phyloP scores from a whole-genome alignment of 2,329 filamentous ascomycete genomes.

The Paecilomyces variotii region DNA sequence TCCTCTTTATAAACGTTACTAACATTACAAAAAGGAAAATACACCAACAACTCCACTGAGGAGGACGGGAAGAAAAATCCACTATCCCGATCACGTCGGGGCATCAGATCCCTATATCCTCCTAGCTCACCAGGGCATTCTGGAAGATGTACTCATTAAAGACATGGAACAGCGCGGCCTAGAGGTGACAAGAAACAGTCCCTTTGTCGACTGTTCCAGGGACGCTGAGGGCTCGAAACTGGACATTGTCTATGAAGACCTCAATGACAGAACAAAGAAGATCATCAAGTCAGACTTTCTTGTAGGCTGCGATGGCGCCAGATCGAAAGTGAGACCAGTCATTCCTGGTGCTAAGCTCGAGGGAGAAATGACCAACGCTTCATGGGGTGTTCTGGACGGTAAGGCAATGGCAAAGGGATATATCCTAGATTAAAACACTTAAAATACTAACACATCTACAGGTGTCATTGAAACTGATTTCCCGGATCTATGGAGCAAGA shows the following conservation, averaged over 20 bases:
- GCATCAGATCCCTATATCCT: conserved; percentile 47
- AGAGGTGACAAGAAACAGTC: conserved; percentile 55
- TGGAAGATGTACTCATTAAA: conserved; percentile 62
- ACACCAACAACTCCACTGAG: conserved; percentile 43
- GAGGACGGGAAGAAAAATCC: conserved; percentile 55
- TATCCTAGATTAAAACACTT: not conserved
- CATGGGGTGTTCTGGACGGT: conserved; percentile 67
- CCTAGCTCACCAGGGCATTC: conserved; percentile 63
- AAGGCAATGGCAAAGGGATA: conserved; percentile 27
- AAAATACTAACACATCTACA: conserved; percentile 2
- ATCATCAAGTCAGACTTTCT: conserved; percentile 54
- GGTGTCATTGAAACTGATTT: conserved; percentile 57
- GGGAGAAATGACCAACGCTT: conserved; percentile 46
- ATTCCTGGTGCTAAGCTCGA: conserved; percentile 46
- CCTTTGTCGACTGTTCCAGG: conserved; percentile 50
- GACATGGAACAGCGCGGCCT: conserved; percentile 59
- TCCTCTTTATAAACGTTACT: not conserved
- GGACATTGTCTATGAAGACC: conserved; percentile 34
- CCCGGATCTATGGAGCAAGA: conserved; percentile 68
- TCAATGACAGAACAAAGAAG: conserved; percentile 26
- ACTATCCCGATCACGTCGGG: conserved; percentile 54
- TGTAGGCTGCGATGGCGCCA: conserved; percentile 65
- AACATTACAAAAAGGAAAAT: conserved; percentile 10
- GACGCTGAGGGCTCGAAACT: conserved; percentile 30
- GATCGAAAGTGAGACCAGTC: conserved; percentile 60